Evolutionary conservation across 768 basidiomycete species (phyloP), one percentile per base, ranked within the genome.

Genomic region (Tulasnella sp.): DNA sequence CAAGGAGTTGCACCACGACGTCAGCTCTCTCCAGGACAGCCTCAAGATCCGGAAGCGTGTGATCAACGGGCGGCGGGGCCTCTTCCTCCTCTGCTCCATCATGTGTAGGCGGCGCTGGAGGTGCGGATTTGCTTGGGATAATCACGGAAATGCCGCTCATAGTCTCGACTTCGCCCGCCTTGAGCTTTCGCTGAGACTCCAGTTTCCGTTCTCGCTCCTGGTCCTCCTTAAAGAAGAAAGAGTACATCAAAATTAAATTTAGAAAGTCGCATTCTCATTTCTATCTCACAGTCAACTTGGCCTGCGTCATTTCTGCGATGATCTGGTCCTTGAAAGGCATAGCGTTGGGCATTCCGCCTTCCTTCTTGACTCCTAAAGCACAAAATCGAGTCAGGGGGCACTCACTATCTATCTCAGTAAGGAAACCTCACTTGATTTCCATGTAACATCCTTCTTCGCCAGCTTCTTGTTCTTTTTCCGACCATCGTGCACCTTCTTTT

Each of bases 261-360:
- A 26, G 45, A 3, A 50, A 3, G 34, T 15, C 15, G 5, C 15
- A 5, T 38, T 7, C 34, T 38, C 34, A 19, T 49, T 26, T 51
- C 45, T 3, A 43, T 5, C 79, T 67, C 66, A 92, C 91, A 63
- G 77, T 72, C 67, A 87, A 77, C 63, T 91, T 82, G 68, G 88
- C 79, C 66, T 88, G 87, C 47, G 85, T 84, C 53, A 95, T 79
- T 67, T 97, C 93, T 3, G 91, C 93, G 27, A 97, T 75, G 64
- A 97, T 86, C 71, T 91, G 84, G 67, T 94, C 93, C 73, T 95
- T 97, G 78, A 85, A 93, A 3, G 90, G 92, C 73, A 92, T 92
- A 61, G 82, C 84, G 72, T 87, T 94, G 5, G 93, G 93, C 64
- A 96, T 92, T 47, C 93, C 93, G 29, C 88, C 90, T 70, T 97